Evolutionary conservation across 345 rosid species (phyloP).

Genomic region (Salix arbutifolia): DNA sequence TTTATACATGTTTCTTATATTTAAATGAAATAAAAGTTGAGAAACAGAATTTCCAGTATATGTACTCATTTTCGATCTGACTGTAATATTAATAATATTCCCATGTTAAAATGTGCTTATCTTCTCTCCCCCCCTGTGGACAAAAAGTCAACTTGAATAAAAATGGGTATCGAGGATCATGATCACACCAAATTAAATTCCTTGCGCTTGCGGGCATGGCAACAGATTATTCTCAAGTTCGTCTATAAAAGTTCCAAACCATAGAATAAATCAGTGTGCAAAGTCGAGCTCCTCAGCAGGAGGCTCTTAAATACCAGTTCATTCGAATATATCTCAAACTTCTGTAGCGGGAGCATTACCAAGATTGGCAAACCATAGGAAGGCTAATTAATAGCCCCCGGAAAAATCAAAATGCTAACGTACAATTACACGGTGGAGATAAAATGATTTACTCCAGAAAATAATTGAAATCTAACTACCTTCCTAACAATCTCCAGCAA

Average conservation of each 20-base stretch:
- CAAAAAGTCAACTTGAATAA: too few species aligned
- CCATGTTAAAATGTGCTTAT: too few species aligned
- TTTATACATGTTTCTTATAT: not conserved
- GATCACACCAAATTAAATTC: too few species aligned
- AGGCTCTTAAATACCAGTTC: too few species aligned
- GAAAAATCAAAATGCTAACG: not conserved
- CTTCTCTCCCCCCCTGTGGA: too few species aligned
- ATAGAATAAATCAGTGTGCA: too few species aligned
- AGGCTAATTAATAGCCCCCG: not conserved
- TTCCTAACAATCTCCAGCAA: conserved; percentile 6
- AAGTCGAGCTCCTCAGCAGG: too few species aligned
- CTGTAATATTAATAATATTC: too few species aligned
- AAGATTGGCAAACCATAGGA: not conserved
- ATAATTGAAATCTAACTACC: conserved; percentile 1
- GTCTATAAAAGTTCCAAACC: too few species aligned
- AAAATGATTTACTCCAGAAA: not conserved
- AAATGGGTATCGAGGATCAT: too few species aligned
- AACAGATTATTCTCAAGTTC: too few species aligned
- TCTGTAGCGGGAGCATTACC: not conserved
- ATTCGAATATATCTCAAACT: not conserved
- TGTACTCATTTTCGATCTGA: not conserved
- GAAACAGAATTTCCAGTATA: not conserved
- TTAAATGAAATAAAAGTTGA: not conserved
- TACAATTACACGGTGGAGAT: not conserved
- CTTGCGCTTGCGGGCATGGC: too few species aligned